Evolutionary conservation across 75 land plant genomes (phyloP).

Genomic region (Cryptomeria japonica): DNA sequence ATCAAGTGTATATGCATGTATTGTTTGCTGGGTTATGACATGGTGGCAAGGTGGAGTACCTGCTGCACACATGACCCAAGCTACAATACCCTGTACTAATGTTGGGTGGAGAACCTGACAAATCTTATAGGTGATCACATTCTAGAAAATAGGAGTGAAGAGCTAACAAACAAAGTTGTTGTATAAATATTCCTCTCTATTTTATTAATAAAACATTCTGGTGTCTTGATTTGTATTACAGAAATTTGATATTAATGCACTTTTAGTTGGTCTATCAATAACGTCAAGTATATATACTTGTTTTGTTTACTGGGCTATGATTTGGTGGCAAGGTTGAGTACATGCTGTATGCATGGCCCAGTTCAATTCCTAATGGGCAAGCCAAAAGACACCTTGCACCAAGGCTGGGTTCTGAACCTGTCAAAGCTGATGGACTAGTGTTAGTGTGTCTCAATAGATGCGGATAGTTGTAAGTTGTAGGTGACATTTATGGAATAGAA

Average conservation of each 20-base stretch:
- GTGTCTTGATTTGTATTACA: no score
- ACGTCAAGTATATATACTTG: neutral
- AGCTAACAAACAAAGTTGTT: no score
- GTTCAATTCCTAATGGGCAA: neutral
- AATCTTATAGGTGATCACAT: no score
- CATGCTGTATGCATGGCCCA: neutral
- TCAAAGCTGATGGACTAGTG: neutral
- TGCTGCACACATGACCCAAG: neutral
- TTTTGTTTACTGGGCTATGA: neutral
- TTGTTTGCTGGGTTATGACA: neutral
- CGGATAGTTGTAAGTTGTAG: neutral
- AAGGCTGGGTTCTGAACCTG: neutral
- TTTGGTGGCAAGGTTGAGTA: neutral
- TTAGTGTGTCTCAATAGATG: neutral
- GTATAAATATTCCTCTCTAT: no score
- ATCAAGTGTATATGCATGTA: neutral
- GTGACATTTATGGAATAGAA: neutral
- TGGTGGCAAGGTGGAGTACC: neutral
- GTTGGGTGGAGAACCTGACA: neutral
- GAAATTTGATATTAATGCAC: neutral
- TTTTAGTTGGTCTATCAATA: neutral
- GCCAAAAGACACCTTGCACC: neutral
- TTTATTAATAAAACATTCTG: no score
- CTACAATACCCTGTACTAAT: neutral
- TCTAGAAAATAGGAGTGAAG: no score